Conservation (phyloP, 306 rosid genomes). For the Castanea sativa region DNA sequence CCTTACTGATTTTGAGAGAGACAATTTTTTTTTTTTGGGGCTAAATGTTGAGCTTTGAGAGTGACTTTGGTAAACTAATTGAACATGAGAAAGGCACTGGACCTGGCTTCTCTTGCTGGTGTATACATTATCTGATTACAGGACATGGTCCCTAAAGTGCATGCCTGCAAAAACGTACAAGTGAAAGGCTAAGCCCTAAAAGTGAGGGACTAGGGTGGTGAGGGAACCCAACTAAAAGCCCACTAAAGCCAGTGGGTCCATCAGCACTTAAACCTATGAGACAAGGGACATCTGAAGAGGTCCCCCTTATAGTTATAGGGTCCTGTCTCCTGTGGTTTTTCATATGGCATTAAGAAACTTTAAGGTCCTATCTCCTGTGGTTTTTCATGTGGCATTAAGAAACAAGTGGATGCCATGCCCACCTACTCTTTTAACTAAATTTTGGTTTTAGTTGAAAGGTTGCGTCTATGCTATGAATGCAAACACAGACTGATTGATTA, state of each 20-base stretch:
- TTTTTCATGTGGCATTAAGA: constrained; percentile 7
- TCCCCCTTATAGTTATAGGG: background rate
- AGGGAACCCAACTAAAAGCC: too few species aligned
- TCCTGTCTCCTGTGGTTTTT: background rate
- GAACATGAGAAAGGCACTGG: too few species aligned
- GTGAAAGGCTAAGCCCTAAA: too few species aligned
- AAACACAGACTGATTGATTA: background rate
- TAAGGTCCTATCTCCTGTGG: background rate
- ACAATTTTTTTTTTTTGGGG: too few species aligned
- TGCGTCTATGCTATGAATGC: background rate
- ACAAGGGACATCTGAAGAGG: constrained; percentile 9
- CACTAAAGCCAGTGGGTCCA: background rate
- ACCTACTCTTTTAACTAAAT: background rate
- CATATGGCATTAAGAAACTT: constrained; percentile 2
- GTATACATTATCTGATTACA: too few species aligned
- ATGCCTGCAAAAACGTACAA: too few species aligned
- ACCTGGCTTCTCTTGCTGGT: too few species aligned
- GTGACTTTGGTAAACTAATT: too few species aligned
- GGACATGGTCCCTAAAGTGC: too few species aligned
- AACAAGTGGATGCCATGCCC: constrained; percentile 1
- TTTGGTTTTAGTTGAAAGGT: constrained; percentile 8
- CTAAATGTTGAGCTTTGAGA: too few species aligned
- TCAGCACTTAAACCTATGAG: background rate
- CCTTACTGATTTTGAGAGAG: too few species aligned
- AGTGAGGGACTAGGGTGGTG: too few species aligned